A percentile compares a stretch with the other conserved stretches of the same genome.
Conservation (phyloP, 371 early-diverging fungal species). For the Phascolomyces articulosus region DNA sequence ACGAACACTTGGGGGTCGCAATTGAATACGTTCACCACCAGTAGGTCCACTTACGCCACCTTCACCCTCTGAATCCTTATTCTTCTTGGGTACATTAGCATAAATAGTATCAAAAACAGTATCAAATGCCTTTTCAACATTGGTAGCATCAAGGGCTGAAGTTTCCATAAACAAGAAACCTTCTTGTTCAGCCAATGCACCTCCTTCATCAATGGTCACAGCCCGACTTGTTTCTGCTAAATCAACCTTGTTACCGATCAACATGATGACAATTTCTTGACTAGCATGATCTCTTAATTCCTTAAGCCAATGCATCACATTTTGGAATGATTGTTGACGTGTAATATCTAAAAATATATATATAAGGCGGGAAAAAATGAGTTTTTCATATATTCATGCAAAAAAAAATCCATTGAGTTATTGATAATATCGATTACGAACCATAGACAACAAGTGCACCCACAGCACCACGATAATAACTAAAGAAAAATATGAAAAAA, state of each 20-base stretch:
- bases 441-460: slow-evolving; percentile 47
- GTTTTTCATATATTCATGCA: neutral
- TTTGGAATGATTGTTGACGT: slow-evolving; percentile 93
- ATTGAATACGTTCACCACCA: slow-evolving; percentile 47
- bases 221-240: slow-evolving; percentile 80
- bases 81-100: slow-evolving; percentile 43
- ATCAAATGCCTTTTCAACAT: slow-evolving; percentile 79
- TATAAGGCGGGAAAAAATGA: no score
- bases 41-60: slow-evolving; percentile 17
- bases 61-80: slow-evolving; percentile 27
- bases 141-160: slow-evolving; percentile 89
- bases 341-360: slow-evolving; percentile 98
- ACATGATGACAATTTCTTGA: slow-evolving; percentile 91
- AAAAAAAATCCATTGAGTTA: neutral
- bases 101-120: slow-evolving; percentile 50
- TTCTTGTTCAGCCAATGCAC: slow-evolving; percentile 84
- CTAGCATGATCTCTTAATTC: slow-evolving; percentile 98
- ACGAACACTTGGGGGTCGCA: slow-evolving; percentile 53
- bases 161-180: slow-evolving; percentile 93
- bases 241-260: slow-evolving; percentile 99
- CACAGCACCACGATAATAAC: slow-evolving; percentile 46
- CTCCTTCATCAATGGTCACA: slow-evolving; percentile 89
- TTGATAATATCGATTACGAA: slow-evolving; percentile 8
- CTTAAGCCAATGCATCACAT: slow-evolving; percentile 94
- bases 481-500: neutral